These are phyloP conservation scores for Auriculariales sp. DNA, from an alignment of 768 basidiomycete species.

Conservation along the genomic window DNA sequence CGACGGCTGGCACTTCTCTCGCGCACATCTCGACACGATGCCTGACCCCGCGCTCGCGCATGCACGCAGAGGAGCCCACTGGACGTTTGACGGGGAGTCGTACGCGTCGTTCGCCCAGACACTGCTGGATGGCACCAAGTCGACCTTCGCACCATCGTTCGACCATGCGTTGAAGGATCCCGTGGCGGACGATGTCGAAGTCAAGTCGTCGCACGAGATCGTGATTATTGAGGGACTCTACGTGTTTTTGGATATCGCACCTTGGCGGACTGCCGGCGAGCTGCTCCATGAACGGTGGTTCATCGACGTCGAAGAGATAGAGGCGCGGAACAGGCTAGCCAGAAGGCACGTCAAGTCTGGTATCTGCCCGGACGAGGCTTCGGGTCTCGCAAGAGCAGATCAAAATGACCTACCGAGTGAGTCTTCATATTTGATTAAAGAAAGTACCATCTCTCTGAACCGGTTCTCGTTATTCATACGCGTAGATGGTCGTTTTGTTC, in stretches of 20 bases:
- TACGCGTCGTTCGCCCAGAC: constrained; percentile 55
- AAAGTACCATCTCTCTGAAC: too few species aligned
- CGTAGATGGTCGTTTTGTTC: not conserved
- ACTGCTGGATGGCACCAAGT: constrained; percentile 24
- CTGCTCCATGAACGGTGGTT: constrained; percentile 71
- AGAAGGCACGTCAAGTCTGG: constrained; percentile 67
- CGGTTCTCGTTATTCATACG: too few species aligned
- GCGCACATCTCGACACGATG: constrained; percentile 61
- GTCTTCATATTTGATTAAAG: not conserved
- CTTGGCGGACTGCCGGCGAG: constrained; percentile 54
- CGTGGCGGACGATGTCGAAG: constrained; percentile 35
- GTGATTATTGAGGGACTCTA: constrained; percentile 89
- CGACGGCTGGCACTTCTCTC: constrained; percentile 87
- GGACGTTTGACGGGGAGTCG: constrained; percentile 73
- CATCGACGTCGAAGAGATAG: constrained; percentile 38
- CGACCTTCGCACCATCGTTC: constrained; percentile 57
- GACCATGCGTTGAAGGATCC: constrained; percentile 84
- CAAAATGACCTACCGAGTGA: constrained; percentile 67
- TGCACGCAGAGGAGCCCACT: constrained; percentile 70
- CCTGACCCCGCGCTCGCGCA: constrained; percentile 66
- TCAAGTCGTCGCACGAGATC: constrained; percentile 55
- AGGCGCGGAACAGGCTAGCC: constrained; percentile 33
- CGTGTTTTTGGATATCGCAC: constrained; percentile 52
- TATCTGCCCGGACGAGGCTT: constrained; percentile 46
- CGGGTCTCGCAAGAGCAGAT: constrained; percentile 57